These are phyloP conservation scores for Dovyalis caffra DNA, from an alignment of 345 rosid species.

Conservation along the genomic window DNA sequence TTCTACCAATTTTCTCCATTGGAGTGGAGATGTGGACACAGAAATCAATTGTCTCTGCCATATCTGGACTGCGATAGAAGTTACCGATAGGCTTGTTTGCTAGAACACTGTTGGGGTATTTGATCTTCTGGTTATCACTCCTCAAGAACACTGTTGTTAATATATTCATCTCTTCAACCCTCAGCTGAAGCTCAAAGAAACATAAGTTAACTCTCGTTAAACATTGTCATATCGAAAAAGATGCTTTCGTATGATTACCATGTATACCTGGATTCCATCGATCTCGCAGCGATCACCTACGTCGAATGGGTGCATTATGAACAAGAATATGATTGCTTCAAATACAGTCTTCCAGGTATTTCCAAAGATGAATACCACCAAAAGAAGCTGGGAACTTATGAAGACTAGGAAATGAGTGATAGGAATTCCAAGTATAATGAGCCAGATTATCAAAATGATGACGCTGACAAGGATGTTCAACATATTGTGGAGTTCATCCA, in stretches of 20 bases:
- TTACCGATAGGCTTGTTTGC: slow-evolving; percentile 48
- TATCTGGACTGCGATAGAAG: slow-evolving; percentile 48
- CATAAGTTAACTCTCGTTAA: not conserved
- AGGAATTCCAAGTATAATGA: slow-evolving; percentile 48
- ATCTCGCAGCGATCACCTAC: slow-evolving; percentile 54
- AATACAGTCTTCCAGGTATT: slow-evolving; percentile 51
- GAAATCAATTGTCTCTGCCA: slow-evolving; percentile 43
- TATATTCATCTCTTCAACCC: slow-evolving; percentile 59
- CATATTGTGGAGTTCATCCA: slow-evolving; percentile 53
- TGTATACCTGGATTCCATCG: slow-evolving; percentile 45
- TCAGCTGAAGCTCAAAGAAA: slow-evolving; percentile 33
- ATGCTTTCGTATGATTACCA: not conserved
- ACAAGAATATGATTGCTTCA: slow-evolving; percentile 53
- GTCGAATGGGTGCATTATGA: slow-evolving; percentile 54
- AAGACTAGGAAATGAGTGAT: slow-evolving; percentile 45
- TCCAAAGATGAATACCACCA: slow-evolving; percentile 48
- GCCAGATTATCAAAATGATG: slow-evolving; percentile 41
- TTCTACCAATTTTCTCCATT: slow-evolving; percentile 29
- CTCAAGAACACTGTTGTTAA: slow-evolving; percentile 47
- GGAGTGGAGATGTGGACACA: slow-evolving; percentile 50
- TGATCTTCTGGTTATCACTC: slow-evolving; percentile 44
- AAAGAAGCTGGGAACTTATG: slow-evolving; percentile 48
- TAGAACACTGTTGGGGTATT: slow-evolving; percentile 41
- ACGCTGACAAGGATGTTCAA: slow-evolving; percentile 35
- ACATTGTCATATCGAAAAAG: not conserved